Evolutionary conservation across 345 rosid genomes (phyloP).

Genomic region (Carallia brachiata): DNA sequence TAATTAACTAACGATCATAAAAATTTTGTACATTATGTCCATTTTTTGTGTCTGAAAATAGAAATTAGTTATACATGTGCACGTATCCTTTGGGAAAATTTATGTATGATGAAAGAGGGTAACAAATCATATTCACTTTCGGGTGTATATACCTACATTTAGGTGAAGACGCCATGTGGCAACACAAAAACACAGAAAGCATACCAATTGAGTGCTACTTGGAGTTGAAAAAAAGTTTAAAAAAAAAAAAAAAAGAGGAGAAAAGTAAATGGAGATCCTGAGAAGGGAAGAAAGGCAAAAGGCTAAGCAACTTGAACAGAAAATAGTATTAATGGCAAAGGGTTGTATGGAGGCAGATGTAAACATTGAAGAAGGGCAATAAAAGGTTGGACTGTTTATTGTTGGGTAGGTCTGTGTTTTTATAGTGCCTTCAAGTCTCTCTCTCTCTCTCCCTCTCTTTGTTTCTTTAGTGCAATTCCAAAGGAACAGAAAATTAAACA

Average conservation of each 20-base stretch:
- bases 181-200: conserved; percentile 2
- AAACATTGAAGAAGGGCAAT: conserved; percentile 81
- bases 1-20: no score
- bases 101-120: conserved; percentile 16
- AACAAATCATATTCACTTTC: conserved; percentile 27
- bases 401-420: conserved; percentile 81
- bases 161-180: conserved; percentile 36
- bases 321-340: conserved; percentile 41
- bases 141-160: conserved; percentile 19
- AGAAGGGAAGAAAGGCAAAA: conserved; percentile 46
- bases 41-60: no score
- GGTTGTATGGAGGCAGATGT: conserved; percentile 65
- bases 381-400: conserved; percentile 48
- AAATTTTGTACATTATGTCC: no score
- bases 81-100: not conserved
- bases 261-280: conserved; percentile 33
- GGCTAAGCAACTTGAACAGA: conserved; percentile 4
- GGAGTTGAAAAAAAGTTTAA: conserved; percentile 43
- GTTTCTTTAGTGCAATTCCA: conserved; percentile 25
- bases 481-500: not conserved
- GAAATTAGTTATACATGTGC: not conserved
- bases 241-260: not conserved
- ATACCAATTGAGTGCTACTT: conserved; percentile 41
- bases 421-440: conserved; percentile 43
- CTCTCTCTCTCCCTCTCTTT: conserved; percentile 19